Base-by-base conservation (phyloP, 495 filamentous ascomycete species). In the Stereocaulon alpinum region DNA sequence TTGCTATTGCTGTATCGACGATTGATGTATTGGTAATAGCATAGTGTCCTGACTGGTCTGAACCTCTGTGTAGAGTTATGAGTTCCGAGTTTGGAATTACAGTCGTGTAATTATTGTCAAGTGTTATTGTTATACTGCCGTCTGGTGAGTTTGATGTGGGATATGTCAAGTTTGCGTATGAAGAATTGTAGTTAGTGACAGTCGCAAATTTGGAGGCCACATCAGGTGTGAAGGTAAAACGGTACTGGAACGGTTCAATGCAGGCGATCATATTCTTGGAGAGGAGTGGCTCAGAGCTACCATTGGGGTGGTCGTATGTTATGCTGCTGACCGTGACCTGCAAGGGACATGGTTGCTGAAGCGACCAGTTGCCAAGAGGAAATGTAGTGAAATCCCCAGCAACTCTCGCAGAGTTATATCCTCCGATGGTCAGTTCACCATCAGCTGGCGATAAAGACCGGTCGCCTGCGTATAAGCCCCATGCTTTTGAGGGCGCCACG, bases 361-460 rank as follows among this genome's bases (percentile, higher is more conserved):
- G 48, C 9, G 27, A 30, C 48, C 48, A 51, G 10, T 24, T 51
- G 5, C 48, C 48, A 1, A 51, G 27, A 51, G 48, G 48, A 10
- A 51, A 51, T 32, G 27, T 51, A 22, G 48, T 32, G 27, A 56
- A 45, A 11, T 56, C 44, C 5, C 40, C 54, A 9, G 34, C 24
- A 4, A 56, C 34, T 45, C 54, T 56, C 3, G 40, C 22, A 7
- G 54, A 0, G 17, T 45, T 40, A 40, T 56, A 56, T 15, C 40
- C 54, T 6, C 54, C 54, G 32, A 56, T 20, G 10, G 43, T 45
- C 22, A 56, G 29, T 17, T 40, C 30, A 18, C 54, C 54, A 27
- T 56, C 54, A 14, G 9, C 6, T n/a, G 54, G 54, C n/a, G 54
- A 56, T 15, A 56, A 40, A n/a, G 54, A 56, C 29, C 54, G 54